phyloP scores from a whole-genome alignment of 306 rosid species.

The Gastrolobium villosum region DNA sequence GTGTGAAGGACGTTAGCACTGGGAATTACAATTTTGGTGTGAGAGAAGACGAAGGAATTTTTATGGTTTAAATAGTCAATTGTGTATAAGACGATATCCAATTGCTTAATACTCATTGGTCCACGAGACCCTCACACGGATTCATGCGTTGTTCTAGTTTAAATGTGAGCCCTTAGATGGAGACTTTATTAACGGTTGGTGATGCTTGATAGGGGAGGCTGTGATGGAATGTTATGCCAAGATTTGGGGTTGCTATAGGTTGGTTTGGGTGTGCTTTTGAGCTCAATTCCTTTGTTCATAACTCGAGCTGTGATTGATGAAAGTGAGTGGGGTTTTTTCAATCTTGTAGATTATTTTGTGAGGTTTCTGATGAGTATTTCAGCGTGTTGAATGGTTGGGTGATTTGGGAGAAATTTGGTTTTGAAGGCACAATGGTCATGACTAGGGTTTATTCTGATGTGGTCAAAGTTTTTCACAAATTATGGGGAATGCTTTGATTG shows the following conservation, averaged over 20 bases:
- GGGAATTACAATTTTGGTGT: conserved; percentile 52
- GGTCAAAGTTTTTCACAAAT: conserved; percentile 55
- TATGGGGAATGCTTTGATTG: conserved; percentile 49
- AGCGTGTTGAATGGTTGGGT: neutral
- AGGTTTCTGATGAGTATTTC: conserved; percentile 62
- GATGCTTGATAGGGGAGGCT: conserved; percentile 36
- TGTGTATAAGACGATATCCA: conserved; percentile 50
- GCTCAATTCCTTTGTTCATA: conserved; percentile 57
- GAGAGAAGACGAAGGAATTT: conserved; percentile 60
- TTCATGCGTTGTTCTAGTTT: conserved; percentile 54
- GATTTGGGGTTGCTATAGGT: conserved; percentile 4
- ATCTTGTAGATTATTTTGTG: conserved; percentile 54
- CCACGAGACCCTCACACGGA: conserved; percentile 60
- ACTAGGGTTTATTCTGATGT: conserved; percentile 70
- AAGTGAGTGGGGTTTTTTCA: conserved; percentile 42
- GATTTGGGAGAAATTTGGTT: conserved; percentile 53
- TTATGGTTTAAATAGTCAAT: conserved; percentile 71
- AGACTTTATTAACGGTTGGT: conserved; percentile 58
- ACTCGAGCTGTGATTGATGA: conserved; percentile 11
- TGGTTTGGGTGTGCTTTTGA: conserved; percentile 80
- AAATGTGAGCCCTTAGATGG: conserved; percentile 72
- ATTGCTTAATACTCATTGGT: conserved; percentile 68
- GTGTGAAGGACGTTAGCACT: conserved; percentile 34
- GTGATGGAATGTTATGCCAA: conserved; percentile 26
- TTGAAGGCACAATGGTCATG: conserved; percentile 69